Evolutionary conservation across 352 stramenopile genomes (phyloP), one percentile per base, ranked within the genome.

Genomic region (Pythium chondricola): DNA sequence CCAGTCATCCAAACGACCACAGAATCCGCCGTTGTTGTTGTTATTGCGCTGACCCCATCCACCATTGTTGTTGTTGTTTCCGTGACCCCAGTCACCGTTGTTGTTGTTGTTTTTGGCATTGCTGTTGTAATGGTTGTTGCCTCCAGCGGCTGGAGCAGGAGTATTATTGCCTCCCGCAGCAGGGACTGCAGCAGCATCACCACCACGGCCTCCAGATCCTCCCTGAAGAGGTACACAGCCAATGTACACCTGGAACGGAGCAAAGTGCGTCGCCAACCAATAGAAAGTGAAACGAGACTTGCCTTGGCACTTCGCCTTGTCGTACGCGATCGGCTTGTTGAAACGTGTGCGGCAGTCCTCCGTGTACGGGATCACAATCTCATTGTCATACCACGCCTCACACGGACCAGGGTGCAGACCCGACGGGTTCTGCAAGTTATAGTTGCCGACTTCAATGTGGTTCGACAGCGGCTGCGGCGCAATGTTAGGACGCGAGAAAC

Each of bases 161-260:
- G 6, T 17, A 40, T 7, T 40, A 7, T 17, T 11, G 16, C n/a
- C n/a, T 21, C 33, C 38, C 4, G 6, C 21, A 6, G 8, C 38
- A 31, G 21, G 21, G 13, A 7, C 22, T 7, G 38, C 13, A 6
- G 10, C 16, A 17, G 33, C n/a, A 11, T 11, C 9, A n/a, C 13
- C 6, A 17, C 33, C 33, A 17, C 33, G 13, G n/a, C 33, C 33
- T 29, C 39, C 21, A 30, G n/a, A 16, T 7, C 7, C 45, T 11
- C 36, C 36, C 10, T 16, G 2, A 10, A 52, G 14, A 21, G 32
- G 32, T 16, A 26, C 46, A 44, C 47, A 55, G 24, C 30, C 21
- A n/a, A 55, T 56, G 52, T 84, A 82, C 29, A 82, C 58, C 58
- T 84, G 72, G 67, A 69, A 84, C 30, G 47, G 53, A 8, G 45